phyloP scores from a whole-genome alignment of 2,329 filamentous ascomycete species.

The Clonostachys rhizophaga region DNA sequence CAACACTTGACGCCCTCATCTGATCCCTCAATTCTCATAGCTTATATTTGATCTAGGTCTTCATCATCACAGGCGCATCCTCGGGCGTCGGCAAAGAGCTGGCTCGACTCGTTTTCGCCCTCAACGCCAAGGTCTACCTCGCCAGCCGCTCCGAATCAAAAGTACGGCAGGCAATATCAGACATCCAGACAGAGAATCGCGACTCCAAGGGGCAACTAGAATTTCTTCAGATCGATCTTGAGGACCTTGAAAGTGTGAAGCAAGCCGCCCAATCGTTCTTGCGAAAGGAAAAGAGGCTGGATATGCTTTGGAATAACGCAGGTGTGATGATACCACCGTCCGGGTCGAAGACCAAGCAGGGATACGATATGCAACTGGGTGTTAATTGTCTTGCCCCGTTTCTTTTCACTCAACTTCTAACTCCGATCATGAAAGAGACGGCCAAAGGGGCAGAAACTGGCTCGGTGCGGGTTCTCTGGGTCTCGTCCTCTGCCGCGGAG shows the following conservation, averaged over 20 bases:
- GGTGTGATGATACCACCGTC: slow-evolving; percentile 29
- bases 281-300: slow-evolving; percentile 15
- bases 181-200: slow-evolving; percentile 24
- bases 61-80: slow-evolving; percentile 37
- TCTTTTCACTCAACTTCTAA: slow-evolving; percentile 26
- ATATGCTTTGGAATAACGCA: slow-evolving; percentile 34
- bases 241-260: slow-evolving; percentile 21
- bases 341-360: slow-evolving; percentile 26
- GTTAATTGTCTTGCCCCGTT: slow-evolving; percentile 31
- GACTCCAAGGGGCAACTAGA: slow-evolving; percentile 25
- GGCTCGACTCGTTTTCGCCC: slow-evolving; percentile 42
- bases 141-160: slow-evolving; percentile 37
- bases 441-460: slow-evolving; percentile 16
- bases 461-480: slow-evolving; percentile 20
- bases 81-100: slow-evolving; percentile 42
- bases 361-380: slow-evolving; percentile 32
- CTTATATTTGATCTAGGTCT: slow-evolving; percentile 19
- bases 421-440: slow-evolving; percentile 21
- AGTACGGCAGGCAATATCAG: slow-evolving; percentile 31
- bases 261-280: slow-evolving; percentile 14
- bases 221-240: slow-evolving; percentile 34
- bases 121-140: slow-evolving; percentile 46
- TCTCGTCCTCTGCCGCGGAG: slow-evolving; percentile 11
- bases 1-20: background rate
- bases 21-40: no score